Evolutionary conservation across 1,139 yeast species (phyloP).

Genomic region (Yamadazyma triangularis): DNA sequence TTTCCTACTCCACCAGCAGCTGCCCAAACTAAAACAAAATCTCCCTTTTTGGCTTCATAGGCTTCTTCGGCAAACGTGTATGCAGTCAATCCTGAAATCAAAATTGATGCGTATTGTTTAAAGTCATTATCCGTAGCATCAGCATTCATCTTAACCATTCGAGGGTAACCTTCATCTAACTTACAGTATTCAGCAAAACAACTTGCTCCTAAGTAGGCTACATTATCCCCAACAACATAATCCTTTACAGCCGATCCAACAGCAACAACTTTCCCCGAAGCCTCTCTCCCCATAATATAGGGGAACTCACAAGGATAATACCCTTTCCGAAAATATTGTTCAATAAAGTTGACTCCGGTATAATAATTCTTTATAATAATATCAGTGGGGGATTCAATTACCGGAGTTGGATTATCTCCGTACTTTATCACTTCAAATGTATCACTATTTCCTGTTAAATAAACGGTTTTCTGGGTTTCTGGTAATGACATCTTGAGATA

Average conservation of each 20-base stretch:
- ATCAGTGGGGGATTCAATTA: constrained; percentile 45
- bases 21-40: constrained; percentile 74
- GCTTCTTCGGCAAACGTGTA: constrained; percentile 64
- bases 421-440: constrained; percentile 35
- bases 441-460: constrained; percentile 52
- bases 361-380: constrained; percentile 66
- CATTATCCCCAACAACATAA: constrained; percentile 66
- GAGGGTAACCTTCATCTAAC: constrained; percentile 23
- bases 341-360: constrained; percentile 81
- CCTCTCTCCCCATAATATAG: constrained; percentile 74
- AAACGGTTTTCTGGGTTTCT: constrained; percentile 52
- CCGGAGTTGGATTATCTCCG: constrained; percentile 55
- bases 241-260: constrained; percentile 57
- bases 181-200: constrained; percentile 75
- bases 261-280: constrained; percentile 68
- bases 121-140: constrained; percentile 36
- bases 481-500: constrained; percentile 37
- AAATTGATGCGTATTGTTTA: constrained; percentile 53
- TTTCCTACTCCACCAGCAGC: constrained; percentile 95
- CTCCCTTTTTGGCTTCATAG: constrained; percentile 62
- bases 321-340: constrained; percentile 77
- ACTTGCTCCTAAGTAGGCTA: constrained; percentile 48
- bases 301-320: constrained; percentile 62
- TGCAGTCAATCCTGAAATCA: constrained; percentile 78
- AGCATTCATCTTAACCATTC: constrained; percentile 46